Evolutionary conservation across 2,329 filamentous ascomycete species (phyloP).

Genomic region (Pezicula neosporulosa): DNA sequence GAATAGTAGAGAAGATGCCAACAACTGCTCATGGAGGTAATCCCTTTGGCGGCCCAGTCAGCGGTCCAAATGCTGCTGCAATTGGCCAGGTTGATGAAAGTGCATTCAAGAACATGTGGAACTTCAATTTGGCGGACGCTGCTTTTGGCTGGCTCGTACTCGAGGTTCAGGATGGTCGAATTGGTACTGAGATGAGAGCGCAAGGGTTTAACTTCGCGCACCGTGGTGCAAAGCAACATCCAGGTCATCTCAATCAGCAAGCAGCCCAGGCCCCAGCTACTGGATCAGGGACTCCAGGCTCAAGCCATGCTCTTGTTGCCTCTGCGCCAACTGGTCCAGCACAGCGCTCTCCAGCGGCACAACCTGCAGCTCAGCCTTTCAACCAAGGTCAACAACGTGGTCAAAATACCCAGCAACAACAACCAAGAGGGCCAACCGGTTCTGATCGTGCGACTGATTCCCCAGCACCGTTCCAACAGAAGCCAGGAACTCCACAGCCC

Average conservation of each 20-base stretch:
- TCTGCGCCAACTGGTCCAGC: slow-evolving; percentile 27
- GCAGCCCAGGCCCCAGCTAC: slow-evolving; percentile 31
- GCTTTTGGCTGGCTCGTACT: slow-evolving; percentile 95
- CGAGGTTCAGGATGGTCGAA: slow-evolving; percentile 91
- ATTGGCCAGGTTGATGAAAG: slow-evolving; percentile 95
- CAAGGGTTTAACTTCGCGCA: slow-evolving; percentile 99
- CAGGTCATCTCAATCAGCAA: slow-evolving; percentile 31
- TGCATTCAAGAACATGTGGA: slow-evolving; percentile 99
- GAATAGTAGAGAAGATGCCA: slow-evolving; percentile 98
- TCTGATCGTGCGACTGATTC: slow-evolving; percentile 26
- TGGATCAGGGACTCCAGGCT: slow-evolving; percentile 29
- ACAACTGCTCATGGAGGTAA: slow-evolving; percentile 92
- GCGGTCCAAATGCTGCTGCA: slow-evolving; percentile 59
- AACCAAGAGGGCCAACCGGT: slow-evolving; percentile 24
- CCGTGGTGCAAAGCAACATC: slow-evolving; percentile 76
- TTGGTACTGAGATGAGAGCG: slow-evolving; percentile 97
- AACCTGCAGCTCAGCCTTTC: slow-evolving; percentile 20
- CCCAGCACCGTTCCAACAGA: slow-evolving; percentile 24
- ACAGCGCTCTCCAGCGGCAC: slow-evolving; percentile 22
- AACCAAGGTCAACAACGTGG: slow-evolving; percentile 22
- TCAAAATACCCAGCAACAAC: slow-evolving; percentile 23
- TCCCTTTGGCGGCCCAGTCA: slow-evolving; percentile 85
- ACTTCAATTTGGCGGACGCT: slow-evolving; percentile 96
- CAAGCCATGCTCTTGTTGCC: slow-evolving; percentile 28
- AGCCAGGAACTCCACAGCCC: slow-evolving; percentile 47